Base-by-base conservation (phyloP, 2,329 filamentous ascomycete genomes). In the Colletotrichum orchidophilum region DNA sequence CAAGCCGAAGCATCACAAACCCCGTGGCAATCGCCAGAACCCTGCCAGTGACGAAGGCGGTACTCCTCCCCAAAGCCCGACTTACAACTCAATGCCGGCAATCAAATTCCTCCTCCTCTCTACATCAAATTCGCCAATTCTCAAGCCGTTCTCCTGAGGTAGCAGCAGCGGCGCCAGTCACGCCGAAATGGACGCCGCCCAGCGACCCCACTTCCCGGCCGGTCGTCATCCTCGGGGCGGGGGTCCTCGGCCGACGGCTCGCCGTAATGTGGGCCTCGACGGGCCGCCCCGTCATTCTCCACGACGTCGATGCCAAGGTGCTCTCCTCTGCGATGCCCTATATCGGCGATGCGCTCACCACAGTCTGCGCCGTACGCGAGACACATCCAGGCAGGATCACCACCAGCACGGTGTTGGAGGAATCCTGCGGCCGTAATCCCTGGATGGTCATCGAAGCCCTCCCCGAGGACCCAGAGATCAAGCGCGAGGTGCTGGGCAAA, bases 141-240 rank as follows among this genome's bases (percentile, higher is more conserved):
- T 71, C 68, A 63, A 68, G 52, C 42, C 63, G 4, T 49, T 63
- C 64, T 58, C 63, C 21, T 63, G 27, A 63, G 53, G 8, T 18
- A 46, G 39, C 18, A 11, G 15, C 24, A 1, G 46, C 63, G 3
- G 3, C 52, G 18, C 58, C 66, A 3, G 63, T 60, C 5, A 63
- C 66, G 2, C 68, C 68, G 21, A 68, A 58, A 68, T 79, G 78
- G 78, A 73, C 46, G 2, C 67, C 77, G 1, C 78, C 77, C 0
- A 49, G 64, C 0, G 75, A 78, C 61, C 80, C 81, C 70, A 72
- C 77, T 3, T 75, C 75, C 3, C 81, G 82, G 3, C 81, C 82
- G 5, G 81, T 84, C 3, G 76, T 79, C 6, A 75, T 84, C n/a
- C 75, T 84, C 26, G 83, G 83, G 1, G 82, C 80, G 3, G 83